phyloP scores from a whole-genome alignment of 352 stramenopile genomes.

The Globisporangium spinosum region DNA sequence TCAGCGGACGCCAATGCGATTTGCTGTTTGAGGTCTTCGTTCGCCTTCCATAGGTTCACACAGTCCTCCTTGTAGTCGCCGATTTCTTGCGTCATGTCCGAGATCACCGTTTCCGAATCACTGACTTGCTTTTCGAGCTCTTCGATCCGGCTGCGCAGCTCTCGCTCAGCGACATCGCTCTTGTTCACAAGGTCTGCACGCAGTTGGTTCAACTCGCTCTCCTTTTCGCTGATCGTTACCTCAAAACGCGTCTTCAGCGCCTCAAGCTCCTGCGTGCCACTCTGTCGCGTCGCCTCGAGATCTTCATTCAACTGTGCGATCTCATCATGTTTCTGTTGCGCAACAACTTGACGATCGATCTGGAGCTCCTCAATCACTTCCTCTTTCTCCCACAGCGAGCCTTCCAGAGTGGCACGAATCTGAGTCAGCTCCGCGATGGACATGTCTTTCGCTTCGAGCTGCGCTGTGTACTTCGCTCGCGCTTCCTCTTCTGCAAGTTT shows the following conservation, averaged over 20 bases:
- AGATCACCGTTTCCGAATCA: conserved; percentile 23
- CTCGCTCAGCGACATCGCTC: conserved; percentile 18
- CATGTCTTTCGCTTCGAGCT: conserved; percentile 36
- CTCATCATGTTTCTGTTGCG: conserved; percentile 34
- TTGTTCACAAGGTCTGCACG: conserved; percentile 22
- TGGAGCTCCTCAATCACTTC: conserved; percentile 34
- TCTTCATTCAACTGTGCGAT: conserved; percentile 20
- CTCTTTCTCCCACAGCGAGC: conserved; percentile 31
- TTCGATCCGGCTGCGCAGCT: conserved; percentile 29
- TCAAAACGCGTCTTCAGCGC: conserved; percentile 18
- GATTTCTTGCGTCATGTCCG: conserved; percentile 43
- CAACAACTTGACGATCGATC: conserved; percentile 17
- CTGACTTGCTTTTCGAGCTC: conserved; percentile 35
- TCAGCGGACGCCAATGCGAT: conserved; percentile 50
- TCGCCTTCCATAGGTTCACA: conserved; percentile 70
- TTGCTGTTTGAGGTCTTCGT: conserved; percentile 79
- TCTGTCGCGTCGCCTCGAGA: conserved; percentile 9
- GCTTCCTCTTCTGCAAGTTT: conserved; percentile 28
- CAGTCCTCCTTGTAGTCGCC: conserved; percentile 83
- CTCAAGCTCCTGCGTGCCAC: conserved; percentile 16
- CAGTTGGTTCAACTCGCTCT: conserved; percentile 24
- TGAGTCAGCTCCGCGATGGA: conserved; percentile 18
- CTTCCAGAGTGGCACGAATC: conserved; percentile 24
- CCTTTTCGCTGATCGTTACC: conserved; percentile 22
- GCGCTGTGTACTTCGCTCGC: conserved; percentile 24